These are phyloP conservation scores for Monosporascus sp. DNA, from an alignment of 2,329 filamentous ascomycete species.

Conservation along the genomic window DNA sequence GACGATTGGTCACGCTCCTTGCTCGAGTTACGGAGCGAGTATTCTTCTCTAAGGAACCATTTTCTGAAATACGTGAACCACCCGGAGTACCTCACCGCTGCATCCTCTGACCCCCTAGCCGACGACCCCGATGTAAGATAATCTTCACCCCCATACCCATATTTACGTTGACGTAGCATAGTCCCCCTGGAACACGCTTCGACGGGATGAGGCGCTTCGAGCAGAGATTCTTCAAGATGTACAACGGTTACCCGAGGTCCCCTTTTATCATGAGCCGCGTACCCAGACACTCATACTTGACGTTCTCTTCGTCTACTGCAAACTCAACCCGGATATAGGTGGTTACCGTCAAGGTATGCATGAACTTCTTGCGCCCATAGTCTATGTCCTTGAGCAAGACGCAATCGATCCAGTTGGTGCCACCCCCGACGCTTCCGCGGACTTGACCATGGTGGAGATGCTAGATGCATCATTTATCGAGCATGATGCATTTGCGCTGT, in stretches of 20 bases:
- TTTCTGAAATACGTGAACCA: conserved; percentile 80
- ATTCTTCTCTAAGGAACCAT: conserved; percentile 65
- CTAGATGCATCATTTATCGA: conserved; percentile 73
- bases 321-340: conserved; percentile 78
- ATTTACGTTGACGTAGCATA: conserved; percentile 33
- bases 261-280: conserved; percentile 75
- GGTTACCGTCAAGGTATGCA: conserved; percentile 99
- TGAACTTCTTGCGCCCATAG: conserved; percentile 82
- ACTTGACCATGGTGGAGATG: conserved; percentile 56
- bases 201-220: conserved; percentile 76
- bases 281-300: conserved; percentile 81
- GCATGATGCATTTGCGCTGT: conserved; percentile 84
- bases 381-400: conserved; percentile 80
- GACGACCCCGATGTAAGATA: conserved; percentile 61
- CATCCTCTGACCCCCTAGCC: conserved; percentile 74
- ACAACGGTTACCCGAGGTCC: conserved; percentile 84
- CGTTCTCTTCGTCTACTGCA: conserved; percentile 91
- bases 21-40: conserved; percentile 65
- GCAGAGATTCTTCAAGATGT: conserved; percentile 94
- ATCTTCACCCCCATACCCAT: conserved; percentile 8
- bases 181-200: conserved; percentile 87
- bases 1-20: conserved; percentile 65
- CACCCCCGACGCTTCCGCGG: conserved; percentile 31
- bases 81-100: conserved; percentile 68
- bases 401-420: conserved; percentile 53